A percentile compares a stretch with the other conserved stretches of the same genome.
phyloP scores from a whole-genome alignment of 768 basidiomycete species.

The Exidia glandulosa region DNA sequence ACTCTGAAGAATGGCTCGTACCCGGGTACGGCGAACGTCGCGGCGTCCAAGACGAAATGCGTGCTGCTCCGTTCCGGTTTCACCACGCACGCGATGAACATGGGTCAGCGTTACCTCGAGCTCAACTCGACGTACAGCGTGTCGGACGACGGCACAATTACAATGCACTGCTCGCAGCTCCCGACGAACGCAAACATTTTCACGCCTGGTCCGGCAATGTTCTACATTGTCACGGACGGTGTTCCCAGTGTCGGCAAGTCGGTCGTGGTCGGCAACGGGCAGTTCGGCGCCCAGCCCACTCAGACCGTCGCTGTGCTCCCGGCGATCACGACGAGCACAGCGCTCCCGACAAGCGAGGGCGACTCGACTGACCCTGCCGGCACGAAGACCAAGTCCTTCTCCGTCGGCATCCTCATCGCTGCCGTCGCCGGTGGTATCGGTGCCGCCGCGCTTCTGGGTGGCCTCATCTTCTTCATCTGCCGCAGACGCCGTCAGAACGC shows the following conservation, averaged over 20 bases:
- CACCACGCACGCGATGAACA: conserved; percentile 80
- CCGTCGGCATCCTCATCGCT: conserved; percentile 6
- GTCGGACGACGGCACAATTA: conserved; percentile 60
- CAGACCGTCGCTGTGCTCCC: conserved; percentile 36
- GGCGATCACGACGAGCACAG: not conserved
- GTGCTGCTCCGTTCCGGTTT: conserved; percentile 76
- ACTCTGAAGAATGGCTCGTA: conserved; percentile 56
- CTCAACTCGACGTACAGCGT: conserved; percentile 81
- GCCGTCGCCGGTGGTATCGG: conserved; percentile 36
- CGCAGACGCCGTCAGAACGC: not conserved
- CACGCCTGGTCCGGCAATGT: conserved; percentile 77
- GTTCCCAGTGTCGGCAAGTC: conserved; percentile 72
- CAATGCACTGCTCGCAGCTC: conserved; percentile 68
- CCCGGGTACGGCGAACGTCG: conserved; percentile 52
- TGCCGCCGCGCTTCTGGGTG: conserved; percentile 38
- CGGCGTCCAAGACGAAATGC: conserved; percentile 64
- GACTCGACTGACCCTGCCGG: conserved; percentile 2
- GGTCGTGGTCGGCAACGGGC: conserved; percentile 70
- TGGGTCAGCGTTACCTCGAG: conserved; percentile 73
- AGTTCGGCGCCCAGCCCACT: conserved; percentile 61
- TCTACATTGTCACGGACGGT: conserved; percentile 76
- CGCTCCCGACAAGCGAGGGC: not conserved
- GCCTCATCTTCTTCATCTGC: conserved; percentile 9
- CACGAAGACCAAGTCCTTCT: not conserved
- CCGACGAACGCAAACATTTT: conserved; percentile 80